Evolutionary conservation across 345 rosid genomes (phyloP).

Genomic region (Streptanthus diversifolius): DNA sequence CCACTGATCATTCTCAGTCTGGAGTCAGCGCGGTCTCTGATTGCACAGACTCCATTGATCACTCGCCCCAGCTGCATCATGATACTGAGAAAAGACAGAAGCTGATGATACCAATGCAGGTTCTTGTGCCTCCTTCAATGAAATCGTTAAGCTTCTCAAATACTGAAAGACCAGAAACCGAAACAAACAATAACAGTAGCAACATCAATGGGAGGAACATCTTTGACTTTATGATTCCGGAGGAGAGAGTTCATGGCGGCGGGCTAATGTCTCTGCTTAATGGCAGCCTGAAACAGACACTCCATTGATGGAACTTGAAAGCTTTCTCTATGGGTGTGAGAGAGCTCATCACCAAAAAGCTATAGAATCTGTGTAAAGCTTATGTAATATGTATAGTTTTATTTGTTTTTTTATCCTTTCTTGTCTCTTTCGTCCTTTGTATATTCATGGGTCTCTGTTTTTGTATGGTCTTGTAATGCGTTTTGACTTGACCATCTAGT

Average conservation of each 20-base stretch:
- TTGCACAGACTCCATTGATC: constrained; percentile 59
- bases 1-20: constrained; percentile 56
- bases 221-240: constrained; percentile 62
- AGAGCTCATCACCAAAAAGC: constrained; percentile 4
- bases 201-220: constrained; percentile 26
- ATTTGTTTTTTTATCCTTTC: background rate
- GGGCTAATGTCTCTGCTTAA: constrained; percentile 81
- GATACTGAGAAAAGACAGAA: constrained; percentile 45
- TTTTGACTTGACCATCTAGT: constrained; percentile 14
- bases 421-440: constrained; percentile 13
- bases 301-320: constrained; percentile 54
- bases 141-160: constrained; percentile 49
- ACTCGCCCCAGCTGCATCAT: constrained; percentile 9
- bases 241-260: constrained; percentile 98
- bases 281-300: constrained; percentile 60
- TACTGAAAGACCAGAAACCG: constrained; percentile 36
- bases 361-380: constrained; percentile 23
- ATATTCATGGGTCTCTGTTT: constrained; percentile 21
- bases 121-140: constrained; percentile 89
- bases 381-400: constrained; percentile 32
- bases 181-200: constrained; percentile 34
- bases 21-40: constrained; percentile 60
- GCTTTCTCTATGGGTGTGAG: constrained; percentile 11
- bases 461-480: constrained; percentile 7
- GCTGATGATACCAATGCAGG: constrained; percentile 71